phyloP scores from a whole-genome alignment of 805 yeast genomes.

The Tetrapisispora pingtungensis region DNA sequence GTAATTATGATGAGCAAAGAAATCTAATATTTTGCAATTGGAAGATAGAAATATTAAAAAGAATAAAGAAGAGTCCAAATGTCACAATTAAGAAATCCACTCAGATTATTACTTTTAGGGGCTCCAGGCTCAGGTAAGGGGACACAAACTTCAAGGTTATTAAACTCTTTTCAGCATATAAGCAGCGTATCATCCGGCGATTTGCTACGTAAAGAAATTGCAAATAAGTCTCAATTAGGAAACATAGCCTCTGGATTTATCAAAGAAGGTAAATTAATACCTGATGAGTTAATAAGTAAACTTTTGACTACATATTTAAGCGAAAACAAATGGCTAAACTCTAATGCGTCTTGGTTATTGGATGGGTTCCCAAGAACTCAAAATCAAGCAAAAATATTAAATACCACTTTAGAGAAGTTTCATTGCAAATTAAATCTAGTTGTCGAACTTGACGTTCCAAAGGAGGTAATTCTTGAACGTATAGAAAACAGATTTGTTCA shows the following conservation, averaged over 20 bases:
- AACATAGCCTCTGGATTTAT: constrained; percentile 47
- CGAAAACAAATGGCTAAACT: constrained; percentile 33
- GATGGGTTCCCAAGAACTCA: constrained; percentile 90
- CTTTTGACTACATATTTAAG: constrained; percentile 23
- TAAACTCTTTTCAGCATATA: constrained; percentile 43
- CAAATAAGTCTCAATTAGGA: constrained; percentile 45
- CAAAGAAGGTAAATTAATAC: constrained; percentile 55
- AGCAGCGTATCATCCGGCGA: constrained; percentile 76
- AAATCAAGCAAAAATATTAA: constrained; percentile 57
- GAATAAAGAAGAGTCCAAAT: not conserved
- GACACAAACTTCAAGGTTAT: constrained; percentile 63
- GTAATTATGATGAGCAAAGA: too few relatives aligned
- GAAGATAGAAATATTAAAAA: too few relatives aligned
- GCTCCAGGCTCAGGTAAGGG: constrained; percentile 98
- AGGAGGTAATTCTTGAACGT: constrained; percentile 66
- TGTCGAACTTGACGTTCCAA: constrained; percentile 84
- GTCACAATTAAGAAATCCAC: constrained; percentile 28
- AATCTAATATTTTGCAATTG: too few relatives aligned
- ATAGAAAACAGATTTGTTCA: constrained; percentile 84
- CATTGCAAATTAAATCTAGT: constrained; percentile 54
- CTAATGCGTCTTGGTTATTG: constrained; percentile 52
- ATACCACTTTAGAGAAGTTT: constrained; percentile 31
- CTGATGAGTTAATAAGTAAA: constrained; percentile 58
- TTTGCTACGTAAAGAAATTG: constrained; percentile 59
- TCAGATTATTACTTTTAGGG: constrained; percentile 67